A percentile compares a stretch with the other conserved stretches of the same genome.
Evolutionary conservation across 768 basidiomycete species (phyloP).

Genomic region (Trametes punicea): DNA sequence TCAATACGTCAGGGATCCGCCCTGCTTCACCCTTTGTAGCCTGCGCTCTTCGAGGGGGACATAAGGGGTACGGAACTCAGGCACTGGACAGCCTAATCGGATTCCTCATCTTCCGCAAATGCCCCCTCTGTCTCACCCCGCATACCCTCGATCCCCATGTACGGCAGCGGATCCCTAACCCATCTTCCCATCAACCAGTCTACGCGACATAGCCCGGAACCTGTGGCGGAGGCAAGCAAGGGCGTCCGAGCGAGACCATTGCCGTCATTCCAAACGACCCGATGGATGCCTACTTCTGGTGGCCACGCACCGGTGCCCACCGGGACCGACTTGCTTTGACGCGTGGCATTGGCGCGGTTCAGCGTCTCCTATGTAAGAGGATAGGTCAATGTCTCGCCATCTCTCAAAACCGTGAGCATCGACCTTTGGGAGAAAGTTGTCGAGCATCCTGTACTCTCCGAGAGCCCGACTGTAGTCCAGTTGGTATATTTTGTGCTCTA

Average conservation of each 20-base stretch:
- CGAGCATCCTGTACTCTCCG: slow-evolving; percentile 83
- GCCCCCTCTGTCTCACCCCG: slow-evolving; percentile 46
- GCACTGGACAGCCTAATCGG: too few species aligned
- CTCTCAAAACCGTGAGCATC: too few species aligned
- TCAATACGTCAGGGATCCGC: too few species aligned
- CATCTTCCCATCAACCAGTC: slow-evolving; percentile 80
- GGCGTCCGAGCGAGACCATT: slow-evolving; percentile 59
- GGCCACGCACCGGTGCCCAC: slow-evolving; percentile 72
- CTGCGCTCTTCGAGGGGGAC: slow-evolving; percentile 43
- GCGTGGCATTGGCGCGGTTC: slow-evolving; percentile 41
- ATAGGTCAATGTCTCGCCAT: not conserved
- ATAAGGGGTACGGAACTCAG: too few species aligned
- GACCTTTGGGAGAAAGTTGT: slow-evolving; percentile 77
- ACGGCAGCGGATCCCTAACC: slow-evolving; percentile 63
- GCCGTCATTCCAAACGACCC: slow-evolving; percentile 77
- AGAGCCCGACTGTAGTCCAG: slow-evolving; percentile 81
- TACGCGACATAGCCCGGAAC: slow-evolving; percentile 80
- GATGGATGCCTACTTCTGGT: slow-evolving; percentile 70
- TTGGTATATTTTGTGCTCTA: slow-evolving; percentile 77
- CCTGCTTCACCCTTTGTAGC: too few species aligned
- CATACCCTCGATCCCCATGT: slow-evolving; percentile 58
- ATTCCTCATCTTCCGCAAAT: slow-evolving; percentile 26
- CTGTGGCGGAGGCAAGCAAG: slow-evolving; percentile 76
- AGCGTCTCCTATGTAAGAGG: slow-evolving; percentile 43
- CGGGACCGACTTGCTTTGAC: slow-evolving; percentile 34